Conservation (phyloP, 768 basidiomycete species). For the Coprinellus aureogranulatus region DNA sequence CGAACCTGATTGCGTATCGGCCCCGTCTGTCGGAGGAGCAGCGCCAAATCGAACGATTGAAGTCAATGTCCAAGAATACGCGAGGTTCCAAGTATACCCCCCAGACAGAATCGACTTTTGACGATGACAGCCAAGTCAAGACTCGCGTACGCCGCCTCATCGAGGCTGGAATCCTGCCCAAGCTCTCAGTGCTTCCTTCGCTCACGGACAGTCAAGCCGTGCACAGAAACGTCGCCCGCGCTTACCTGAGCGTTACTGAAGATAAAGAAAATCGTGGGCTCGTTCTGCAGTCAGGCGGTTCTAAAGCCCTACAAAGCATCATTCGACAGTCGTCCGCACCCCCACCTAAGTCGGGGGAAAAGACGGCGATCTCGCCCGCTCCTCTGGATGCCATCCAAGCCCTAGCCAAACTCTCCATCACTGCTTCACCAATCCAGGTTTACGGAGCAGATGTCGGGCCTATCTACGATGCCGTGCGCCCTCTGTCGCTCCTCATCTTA, state of each 20-base stretch:
- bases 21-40: conserved; percentile 78
- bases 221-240: conserved; percentile 54
- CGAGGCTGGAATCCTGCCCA: conserved; percentile 59
- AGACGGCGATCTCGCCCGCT: conserved; percentile 32
- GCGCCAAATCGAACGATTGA: conserved; percentile 75
- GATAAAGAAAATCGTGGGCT: conserved; percentile 74
- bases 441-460: conserved; percentile 83
- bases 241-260: conserved; percentile 70
- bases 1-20: conserved; percentile 71
- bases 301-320: conserved; percentile 58
- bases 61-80: conserved; percentile 62
- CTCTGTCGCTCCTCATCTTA: conserved; percentile 70
- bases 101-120: conserved; percentile 41
- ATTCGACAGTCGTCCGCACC: conserved; percentile 50
- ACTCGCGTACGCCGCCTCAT: conserved; percentile 57
- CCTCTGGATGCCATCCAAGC: conserved; percentile 71
- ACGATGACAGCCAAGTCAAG: conserved; percentile 67
- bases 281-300: conserved; percentile 76
- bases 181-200: conserved; percentile 56
- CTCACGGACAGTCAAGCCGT: conserved; percentile 64
- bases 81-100: conserved; percentile 19
- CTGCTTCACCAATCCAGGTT: conserved; percentile 83
- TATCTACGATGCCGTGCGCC: conserved; percentile 79
- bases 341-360: conserved; percentile 19
- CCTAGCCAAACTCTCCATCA: conserved; percentile 89